Evolutionary conservation across 2,329 filamentous ascomycete species (phyloP).

Genomic region (Aureobasidium musti): DNA sequence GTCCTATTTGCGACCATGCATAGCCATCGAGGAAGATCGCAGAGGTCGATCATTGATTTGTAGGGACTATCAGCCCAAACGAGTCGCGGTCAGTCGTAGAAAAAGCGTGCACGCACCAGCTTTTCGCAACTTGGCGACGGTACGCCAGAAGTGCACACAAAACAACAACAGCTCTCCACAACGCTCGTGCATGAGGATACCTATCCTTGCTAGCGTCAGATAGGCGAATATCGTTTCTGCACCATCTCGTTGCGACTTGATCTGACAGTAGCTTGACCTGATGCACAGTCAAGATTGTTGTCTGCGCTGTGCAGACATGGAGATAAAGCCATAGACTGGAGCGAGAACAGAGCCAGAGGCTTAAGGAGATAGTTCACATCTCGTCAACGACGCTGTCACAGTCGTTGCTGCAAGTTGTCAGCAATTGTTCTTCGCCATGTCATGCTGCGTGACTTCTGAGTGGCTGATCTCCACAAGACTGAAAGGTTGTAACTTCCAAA

Average conservation of each 20-base stretch:
- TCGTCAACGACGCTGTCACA: neutral
- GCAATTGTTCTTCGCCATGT: neutral
- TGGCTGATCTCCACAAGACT: neutral
- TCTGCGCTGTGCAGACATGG: neutral
- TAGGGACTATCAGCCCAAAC: neutral
- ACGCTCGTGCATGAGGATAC: neutral
- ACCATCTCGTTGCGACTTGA: neutral
- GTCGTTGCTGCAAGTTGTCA: neutral
- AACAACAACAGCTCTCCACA: too few species aligned
- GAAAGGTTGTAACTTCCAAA: neutral
- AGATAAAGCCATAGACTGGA: neutral
- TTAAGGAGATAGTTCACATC: too few species aligned
- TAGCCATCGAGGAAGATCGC: neutral
- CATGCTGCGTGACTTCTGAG: too few species aligned
- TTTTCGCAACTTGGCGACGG: neutral
- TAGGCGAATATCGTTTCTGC: conserved; percentile 1
- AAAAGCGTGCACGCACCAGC: neutral
- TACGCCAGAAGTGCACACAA: neutral
- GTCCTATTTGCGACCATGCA: neutral
- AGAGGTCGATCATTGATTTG: conserved; percentile 1
- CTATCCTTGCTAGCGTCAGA: neutral
- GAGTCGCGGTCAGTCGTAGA: neutral
- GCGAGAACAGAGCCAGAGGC: neutral
- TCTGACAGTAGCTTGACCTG: neutral
- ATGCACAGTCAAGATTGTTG: neutral